These are phyloP conservation scores for Pichia sp. DNA, from an alignment of 1,139 yeast genomes.

Conservation along the genomic window DNA sequence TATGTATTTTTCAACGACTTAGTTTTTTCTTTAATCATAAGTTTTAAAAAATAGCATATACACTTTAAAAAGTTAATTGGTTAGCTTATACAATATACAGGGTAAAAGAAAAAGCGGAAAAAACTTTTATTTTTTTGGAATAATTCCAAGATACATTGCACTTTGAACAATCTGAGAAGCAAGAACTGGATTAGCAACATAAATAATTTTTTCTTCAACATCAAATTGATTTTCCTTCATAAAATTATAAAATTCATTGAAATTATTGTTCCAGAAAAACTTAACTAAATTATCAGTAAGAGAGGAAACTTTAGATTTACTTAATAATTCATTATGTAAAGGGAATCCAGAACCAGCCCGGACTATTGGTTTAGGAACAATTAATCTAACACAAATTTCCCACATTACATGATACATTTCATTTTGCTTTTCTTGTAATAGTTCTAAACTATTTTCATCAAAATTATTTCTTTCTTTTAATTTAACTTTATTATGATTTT, in stretches of 20 bases:
- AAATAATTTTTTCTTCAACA: conserved; percentile 6
- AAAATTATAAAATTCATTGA: conserved; percentile 21
- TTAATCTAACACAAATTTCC: conserved; percentile 19
- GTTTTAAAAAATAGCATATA: too few relatives aligned
- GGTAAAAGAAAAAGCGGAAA: too few relatives aligned
- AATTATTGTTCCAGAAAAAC: conserved; percentile 26
- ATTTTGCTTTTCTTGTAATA: conserved; percentile 11
- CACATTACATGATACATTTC: conserved; percentile 23
- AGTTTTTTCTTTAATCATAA: too few relatives aligned
- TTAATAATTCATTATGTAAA: conserved; percentile 11
- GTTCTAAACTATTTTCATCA: neutral
- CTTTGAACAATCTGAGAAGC: conserved; percentile 24
- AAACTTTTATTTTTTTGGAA: conserved; percentile 16
- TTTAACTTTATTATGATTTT: conserved; percentile 7
- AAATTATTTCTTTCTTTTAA: conserved; percentile 8
- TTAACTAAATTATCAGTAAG: conserved; percentile 27
- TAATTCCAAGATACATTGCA: conserved; percentile 26
- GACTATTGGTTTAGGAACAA: conserved; percentile 12
- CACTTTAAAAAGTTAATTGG: too few relatives aligned
- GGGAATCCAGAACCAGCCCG: neutral
- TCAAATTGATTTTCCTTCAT: conserved; percentile 18
- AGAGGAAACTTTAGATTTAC: conserved; percentile 21
- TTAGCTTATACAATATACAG: too few relatives aligned
- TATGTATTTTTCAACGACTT: too few relatives aligned
- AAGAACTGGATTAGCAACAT: conserved; percentile 21